phyloP scores from a whole-genome alignment of 73 alveolate genomes.

The Urostyla sp. region DNA sequence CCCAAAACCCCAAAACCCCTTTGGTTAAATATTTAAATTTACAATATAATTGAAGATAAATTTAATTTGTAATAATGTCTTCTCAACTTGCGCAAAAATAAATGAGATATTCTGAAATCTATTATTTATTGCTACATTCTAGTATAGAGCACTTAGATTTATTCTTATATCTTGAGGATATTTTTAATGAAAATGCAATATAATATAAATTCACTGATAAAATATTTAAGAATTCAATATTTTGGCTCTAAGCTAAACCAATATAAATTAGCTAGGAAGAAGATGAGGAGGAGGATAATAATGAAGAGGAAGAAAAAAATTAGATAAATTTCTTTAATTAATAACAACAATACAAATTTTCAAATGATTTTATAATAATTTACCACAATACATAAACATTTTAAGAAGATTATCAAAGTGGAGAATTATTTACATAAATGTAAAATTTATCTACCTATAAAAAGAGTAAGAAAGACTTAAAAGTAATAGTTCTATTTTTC shows the following conservation, averaged over 20 bases:
- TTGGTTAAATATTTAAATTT: no score
- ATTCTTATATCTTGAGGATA: slow-evolving; percentile 17
- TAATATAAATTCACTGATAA: slow-evolving; percentile 16
- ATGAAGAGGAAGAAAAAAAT: background rate
- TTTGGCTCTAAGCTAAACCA: slow-evolving; percentile 52
- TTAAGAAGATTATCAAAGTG: background rate
- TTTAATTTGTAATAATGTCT: no score
- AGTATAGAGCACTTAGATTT: slow-evolving; percentile 20
- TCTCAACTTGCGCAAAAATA: no score
- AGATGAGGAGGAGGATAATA: background rate
- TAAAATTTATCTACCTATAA: slow-evolving; percentile 2
- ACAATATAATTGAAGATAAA: no score
- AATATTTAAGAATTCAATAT: slow-evolving; percentile 21
- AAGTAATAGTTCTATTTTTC: slow-evolving; percentile 35
- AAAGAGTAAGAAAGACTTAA: slow-evolving; percentile 8
- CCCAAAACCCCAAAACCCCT: no score
- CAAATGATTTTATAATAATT: slow-evolving; percentile 21
- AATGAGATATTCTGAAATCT: no score
- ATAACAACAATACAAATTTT: background rate
- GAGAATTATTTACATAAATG: slow-evolving; percentile 20
- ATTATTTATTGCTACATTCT: slow-evolving; percentile 5
- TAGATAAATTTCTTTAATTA: background rate
- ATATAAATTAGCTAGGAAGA: background rate
- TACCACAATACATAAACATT: slow-evolving; percentile 34
- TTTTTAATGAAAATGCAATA: slow-evolving; percentile 21